These are phyloP conservation scores for Aspergillus sp. DNA, from an alignment of 2,329 filamentous ascomycete genomes.

Conservation along the genomic window DNA sequence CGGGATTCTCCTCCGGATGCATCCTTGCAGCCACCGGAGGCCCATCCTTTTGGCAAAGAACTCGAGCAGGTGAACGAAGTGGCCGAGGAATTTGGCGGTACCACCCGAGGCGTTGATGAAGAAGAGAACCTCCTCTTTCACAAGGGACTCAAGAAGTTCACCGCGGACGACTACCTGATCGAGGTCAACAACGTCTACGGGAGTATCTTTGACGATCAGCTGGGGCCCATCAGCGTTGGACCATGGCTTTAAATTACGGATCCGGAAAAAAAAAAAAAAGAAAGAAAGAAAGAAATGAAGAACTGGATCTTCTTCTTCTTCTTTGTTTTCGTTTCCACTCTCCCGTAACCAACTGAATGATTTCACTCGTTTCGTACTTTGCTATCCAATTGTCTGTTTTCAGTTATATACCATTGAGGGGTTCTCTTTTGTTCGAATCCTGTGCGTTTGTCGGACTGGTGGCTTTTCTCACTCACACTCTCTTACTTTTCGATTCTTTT, in stretches of 20 bases:
- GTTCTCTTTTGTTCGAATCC: conserved; percentile 1
- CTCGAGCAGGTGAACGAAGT: conserved; percentile 87
- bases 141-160: conserved; percentile 64
- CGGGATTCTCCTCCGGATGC: conserved; percentile 22
- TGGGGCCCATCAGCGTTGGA: conserved; percentile 25
- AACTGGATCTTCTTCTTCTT: conserved; percentile 18
- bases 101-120: conserved; percentile 54
- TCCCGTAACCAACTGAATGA: conserved; percentile 20
- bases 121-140: conserved; percentile 63
- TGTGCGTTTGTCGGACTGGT: background rate
- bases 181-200: conserved; percentile 66
- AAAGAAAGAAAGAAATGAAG: background rate
- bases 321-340: background rate
- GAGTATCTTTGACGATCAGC: conserved; percentile 49
- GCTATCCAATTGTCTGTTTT: conserved; percentile 3
- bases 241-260: conserved; percentile 32
- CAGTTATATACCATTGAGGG: conserved; percentile 18
- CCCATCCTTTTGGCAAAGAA: conserved; percentile 79
- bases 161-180: conserved; percentile 71
- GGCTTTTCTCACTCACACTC: background rate
- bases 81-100: conserved; percentile 73
- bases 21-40: conserved; percentile 25
- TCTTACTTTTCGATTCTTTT: conserved; percentile 1
- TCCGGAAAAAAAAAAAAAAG: background rate
- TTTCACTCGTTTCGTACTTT: conserved; percentile 9